Base-by-base conservation (phyloP, 352 stramenopile genomes). In the Pythium folliculosum region DNA sequence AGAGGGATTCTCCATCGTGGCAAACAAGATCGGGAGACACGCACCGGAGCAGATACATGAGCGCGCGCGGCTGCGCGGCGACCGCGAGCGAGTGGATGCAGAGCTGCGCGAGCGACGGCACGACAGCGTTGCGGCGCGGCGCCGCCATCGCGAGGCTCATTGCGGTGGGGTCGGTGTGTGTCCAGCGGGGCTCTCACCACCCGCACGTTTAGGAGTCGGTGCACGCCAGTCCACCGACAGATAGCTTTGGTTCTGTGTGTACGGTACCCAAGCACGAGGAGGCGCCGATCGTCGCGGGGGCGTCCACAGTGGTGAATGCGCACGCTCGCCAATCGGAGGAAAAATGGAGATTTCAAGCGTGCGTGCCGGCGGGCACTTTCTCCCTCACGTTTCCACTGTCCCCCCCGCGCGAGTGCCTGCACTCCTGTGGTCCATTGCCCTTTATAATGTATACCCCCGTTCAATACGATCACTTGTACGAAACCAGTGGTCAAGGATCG, bases 41-140 rank as follows among this genome's bases (percentile, higher is more conserved):
- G 58, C 63, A 92, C 85, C 85, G 81, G 35, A 93, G 53, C 44
- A 91, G 73, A 52, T 58, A 72, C 52, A 84, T 76, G 55, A 92
- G 70, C 38, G 81, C 78, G 43, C 80, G 83, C 37, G 80, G 81
- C 19, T 83, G 80, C 21, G 83, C 80, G 53, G 73, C 81, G 13
- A 67, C 58, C 23, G 82, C 85, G 44, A 94, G 72, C 40, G 76
- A 69, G 35, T 81, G 72, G 63, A 94, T 75, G 54, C 85, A 94
- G 43, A 90, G 78, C 60, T 77, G 79, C 30, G 76, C 69, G 67
- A 94, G 69, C 54, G 83, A 81, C 25, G 81, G 82, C 58, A 81
- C 67, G 47, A 2, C 16, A 51, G 35, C 25, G 37, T 43, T 49
- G 23, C 17, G 38, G 37, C 38, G 47, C 37, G 17, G 43, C 10